Evolutionary conservation across 2,329 filamentous ascomycete genomes (phyloP), one percentile per base, ranked within the genome.

Genomic region (Trichoderma koningiopsis): DNA sequence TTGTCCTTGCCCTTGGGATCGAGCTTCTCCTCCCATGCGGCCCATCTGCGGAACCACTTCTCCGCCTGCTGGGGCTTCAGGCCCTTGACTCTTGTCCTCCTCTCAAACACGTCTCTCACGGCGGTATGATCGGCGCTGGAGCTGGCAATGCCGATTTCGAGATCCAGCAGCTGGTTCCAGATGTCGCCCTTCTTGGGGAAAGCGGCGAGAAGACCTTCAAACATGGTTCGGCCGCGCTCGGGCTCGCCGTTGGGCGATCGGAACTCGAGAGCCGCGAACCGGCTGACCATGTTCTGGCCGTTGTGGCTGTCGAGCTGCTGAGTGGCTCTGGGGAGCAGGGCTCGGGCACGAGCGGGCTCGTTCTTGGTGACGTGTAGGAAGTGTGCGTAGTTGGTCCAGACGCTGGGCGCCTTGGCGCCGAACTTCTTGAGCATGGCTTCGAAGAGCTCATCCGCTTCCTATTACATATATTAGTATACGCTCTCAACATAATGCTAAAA

Each of bases 301-400:
- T 90, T 87, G 63, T 87, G 86, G 24, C 84, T 79, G 31, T 91
- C 90, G 3, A 99, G 88, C 8, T 92, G 92, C 81, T 98, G 94
- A 11, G 92, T 89, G 19, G 96, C 95, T 53, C 95, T 91, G 3
- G 91, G 86, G 6, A 98, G 88, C 16, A 99, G 87, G 0, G 88
- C 89, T 68, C 94, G 91, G 4, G 90, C 92, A 8, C 90, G 88
- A n/a, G 91, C 90, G 0, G 93, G 88, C 13, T 91, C 86, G 69
- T 87, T 84, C 70, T 88, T 82, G 0, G 88, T 92, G 70, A 91
- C 89, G 82, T 97, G 91, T 68, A 99, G 86, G 86, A 97, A 98
- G 75, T 92, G 91, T 29, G 94, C 95, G 81, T 97, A 98, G 83
- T 98, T 97, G 80, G 91, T 86, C 93, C 94, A 99, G 73, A 97